These are phyloP conservation scores for Chaetomium fimeti DNA, from an alignment of 495 filamentous ascomycete genomes.

Conservation along the genomic window DNA sequence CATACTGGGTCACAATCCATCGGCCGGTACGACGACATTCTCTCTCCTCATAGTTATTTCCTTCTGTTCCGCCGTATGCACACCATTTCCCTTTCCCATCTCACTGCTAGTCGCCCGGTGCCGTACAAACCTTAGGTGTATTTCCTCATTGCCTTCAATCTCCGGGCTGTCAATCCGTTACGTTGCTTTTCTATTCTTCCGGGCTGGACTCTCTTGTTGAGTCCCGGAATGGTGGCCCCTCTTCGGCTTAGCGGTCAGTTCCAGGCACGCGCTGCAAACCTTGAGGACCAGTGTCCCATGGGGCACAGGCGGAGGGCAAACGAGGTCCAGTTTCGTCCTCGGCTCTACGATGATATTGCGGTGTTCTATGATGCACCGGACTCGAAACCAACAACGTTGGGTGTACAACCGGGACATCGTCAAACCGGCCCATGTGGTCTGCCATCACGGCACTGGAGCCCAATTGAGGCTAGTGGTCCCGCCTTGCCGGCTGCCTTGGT, in stretches of 20 bases:
- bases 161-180: background rate
- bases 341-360: background rate
- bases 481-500: conserved; percentile 16
- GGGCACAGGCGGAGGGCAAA: background rate
- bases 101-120: background rate
- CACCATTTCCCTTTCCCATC: background rate
- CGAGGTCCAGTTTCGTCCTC: background rate
- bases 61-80: background rate
- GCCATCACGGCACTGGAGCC: background rate
- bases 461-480: background rate
- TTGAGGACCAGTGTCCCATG: background rate
- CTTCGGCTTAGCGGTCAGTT: conserved; percentile 14
- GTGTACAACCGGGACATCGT: conserved; percentile 1
- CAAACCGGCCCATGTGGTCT: background rate
- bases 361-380: background rate
- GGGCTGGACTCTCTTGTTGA: background rate
- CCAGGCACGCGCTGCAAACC: conserved; percentile 4
- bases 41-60: background rate
- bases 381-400: background rate
- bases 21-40: conserved; percentile 11
- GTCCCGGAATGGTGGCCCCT: background rate
- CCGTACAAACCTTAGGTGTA: background rate
- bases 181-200: background rate
- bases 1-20: background rate
- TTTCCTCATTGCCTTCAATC: background rate